These are phyloP conservation scores for Friedmanniomyces simplex DNA, from an alignment of 495 filamentous ascomycete species.

Conservation along the genomic window DNA sequence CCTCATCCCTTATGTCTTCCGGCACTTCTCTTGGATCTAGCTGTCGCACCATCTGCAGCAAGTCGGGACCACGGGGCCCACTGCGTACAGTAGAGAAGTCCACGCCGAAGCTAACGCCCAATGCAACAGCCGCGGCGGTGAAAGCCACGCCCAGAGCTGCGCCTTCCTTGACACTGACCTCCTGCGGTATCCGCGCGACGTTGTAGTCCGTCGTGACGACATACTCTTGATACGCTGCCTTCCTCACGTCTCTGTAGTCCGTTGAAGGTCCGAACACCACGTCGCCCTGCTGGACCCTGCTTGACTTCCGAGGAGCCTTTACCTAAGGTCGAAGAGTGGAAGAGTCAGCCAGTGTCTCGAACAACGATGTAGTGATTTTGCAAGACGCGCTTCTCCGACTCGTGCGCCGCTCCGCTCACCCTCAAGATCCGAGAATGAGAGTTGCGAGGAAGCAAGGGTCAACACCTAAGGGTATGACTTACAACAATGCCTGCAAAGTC, in stretches of 20 bases:
- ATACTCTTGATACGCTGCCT: slow-evolving; percentile 61
- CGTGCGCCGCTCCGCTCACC: too few relatives aligned
- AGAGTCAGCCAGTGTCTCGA: too few relatives aligned
- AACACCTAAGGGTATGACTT: too few relatives aligned
- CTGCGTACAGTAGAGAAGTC: slow-evolving; percentile 38
- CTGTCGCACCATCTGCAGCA: slow-evolving; percentile 36
- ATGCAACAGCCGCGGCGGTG: slow-evolving; percentile 46
- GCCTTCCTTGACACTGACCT: slow-evolving; percentile 39
- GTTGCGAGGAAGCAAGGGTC: too few relatives aligned
- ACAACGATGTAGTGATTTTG: too few relatives aligned
- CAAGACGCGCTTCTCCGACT: too few relatives aligned
- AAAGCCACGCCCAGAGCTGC: slow-evolving; percentile 56
- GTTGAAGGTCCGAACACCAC: slow-evolving; percentile 45
- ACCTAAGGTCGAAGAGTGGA: too few relatives aligned
- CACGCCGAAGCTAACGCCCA: slow-evolving; percentile 39
- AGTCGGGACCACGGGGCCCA: slow-evolving; percentile 41
- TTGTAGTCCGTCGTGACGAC: slow-evolving; percentile 53
- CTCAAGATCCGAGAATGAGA: too few relatives aligned
- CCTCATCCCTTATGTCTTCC: slow-evolving; percentile 44
- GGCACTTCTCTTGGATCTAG: slow-evolving; percentile 36
- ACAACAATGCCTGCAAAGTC: slow-evolving; percentile 54
- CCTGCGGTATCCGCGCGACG: slow-evolving; percentile 45
- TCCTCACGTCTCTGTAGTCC: slow-evolving; percentile 60
- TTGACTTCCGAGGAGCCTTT: slow-evolving; percentile 33
- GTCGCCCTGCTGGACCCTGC: slow-evolving; percentile 44